Conservation (phyloP, 2,329 filamentous ascomycete genomes). For the Verticillium dahliae region DNA sequence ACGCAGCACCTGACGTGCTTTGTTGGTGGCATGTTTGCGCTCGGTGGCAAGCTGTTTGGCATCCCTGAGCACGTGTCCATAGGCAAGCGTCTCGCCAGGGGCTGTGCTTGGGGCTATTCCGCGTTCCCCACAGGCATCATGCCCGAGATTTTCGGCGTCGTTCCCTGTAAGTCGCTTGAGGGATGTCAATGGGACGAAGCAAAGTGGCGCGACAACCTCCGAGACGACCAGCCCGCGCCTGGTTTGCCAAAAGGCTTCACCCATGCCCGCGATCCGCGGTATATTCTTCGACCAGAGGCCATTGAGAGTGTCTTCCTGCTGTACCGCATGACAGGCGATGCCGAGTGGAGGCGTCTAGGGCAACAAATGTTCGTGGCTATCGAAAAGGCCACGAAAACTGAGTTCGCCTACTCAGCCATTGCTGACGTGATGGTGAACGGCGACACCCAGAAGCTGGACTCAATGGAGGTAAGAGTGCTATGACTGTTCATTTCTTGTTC, state of each 20-base stretch:
- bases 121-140: conserved; percentile 42
- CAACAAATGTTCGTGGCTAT: conserved; percentile 47
- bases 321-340: conserved; percentile 43
- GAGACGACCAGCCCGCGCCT: not conserved
- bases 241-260: conserved; percentile 50
- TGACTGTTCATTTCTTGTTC: not conserved
- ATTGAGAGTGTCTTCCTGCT: conserved; percentile 48
- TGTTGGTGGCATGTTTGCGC: conserved; percentile 42
- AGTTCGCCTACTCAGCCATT: conserved; percentile 41
- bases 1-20: conserved; percentile 44
- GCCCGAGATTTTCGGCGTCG: conserved; percentile 41
- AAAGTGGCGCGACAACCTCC: not conserved
- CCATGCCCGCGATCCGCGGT: conserved; percentile 42
- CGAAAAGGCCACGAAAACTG: conserved; percentile 35
- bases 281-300: conserved; percentile 43
- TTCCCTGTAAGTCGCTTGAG: conserved; percentile 23
- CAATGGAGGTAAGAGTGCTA: not conserved
- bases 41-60: conserved; percentile 38
- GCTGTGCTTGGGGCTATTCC: conserved; percentile 44
- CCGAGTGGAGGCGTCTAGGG: conserved; percentile 40
- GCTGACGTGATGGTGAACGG: conserved; percentile 37
- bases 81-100: conserved; percentile 38
- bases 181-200: not conserved
- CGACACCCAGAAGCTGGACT: not conserved
- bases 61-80: conserved; percentile 33